Base-by-base conservation (phyloP, 345 rosid species). In the Aegle marmelos region DNA sequence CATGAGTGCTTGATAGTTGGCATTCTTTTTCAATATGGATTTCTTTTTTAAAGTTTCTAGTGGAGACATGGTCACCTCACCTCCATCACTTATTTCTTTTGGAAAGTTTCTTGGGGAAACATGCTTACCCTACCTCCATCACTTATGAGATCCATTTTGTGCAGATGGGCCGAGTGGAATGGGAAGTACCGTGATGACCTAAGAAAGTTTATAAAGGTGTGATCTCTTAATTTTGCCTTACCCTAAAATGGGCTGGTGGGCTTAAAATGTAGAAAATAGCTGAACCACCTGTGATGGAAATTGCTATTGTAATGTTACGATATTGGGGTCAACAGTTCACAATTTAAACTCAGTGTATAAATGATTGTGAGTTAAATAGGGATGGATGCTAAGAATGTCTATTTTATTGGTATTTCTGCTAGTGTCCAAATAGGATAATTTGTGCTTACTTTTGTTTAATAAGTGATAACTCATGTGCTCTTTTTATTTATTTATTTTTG, bases 111-210 rank as follows among this genome's bases (percentile, higher is more conserved):
- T 24, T 68, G 13, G 22, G 22, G 61, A 69, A 48, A 63, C 56
- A 13, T 62, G 7, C 57, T 58, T 10, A 57, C 54, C 76, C 74
- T 25, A 75, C 71, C 72, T 68, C n/a, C 22, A 22, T 36, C 50
- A 50, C 68, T 80, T 56, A 33, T 45, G 39, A 36, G 27, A 61
- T 82, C 37, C 74, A 63, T 56, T 25, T 75, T 75, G 41, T 79
- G 90, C 88, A 95, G 98, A 87, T 93, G 97, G 99, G 98, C 93
- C 67, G 98, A 93, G 87, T 95, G 97, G 99, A 93, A 95, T 68
- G 99, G 99, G 58, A 95, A 87, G 86, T 95, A 95, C 79, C 94
- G 98, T 60, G 99, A 95, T 62, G 98, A 92, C 85, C 64, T 92
- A 9, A 87, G 96, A 85, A 89, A 80, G 82, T 95, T 90, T 89